Percentiles rank a stretch among this genome's conserved stretches.
Evolutionary conservation across 148 eudicot species (phyloP).

Genomic region (Dianthus caryophyllus): DNA sequence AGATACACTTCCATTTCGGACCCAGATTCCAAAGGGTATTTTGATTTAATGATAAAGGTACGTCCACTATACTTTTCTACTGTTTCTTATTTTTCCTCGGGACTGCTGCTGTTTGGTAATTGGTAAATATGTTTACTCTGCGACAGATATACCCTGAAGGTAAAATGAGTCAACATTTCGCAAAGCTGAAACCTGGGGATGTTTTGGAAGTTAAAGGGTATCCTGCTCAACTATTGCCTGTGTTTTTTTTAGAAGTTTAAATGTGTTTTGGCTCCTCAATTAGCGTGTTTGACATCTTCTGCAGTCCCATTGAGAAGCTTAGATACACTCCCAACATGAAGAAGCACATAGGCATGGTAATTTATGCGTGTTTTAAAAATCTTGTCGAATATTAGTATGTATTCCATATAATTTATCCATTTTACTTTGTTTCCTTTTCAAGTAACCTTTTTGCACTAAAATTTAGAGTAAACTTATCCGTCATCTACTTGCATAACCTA

Average conservation of each 20-base stretch:
- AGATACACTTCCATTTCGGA: constrained; percentile 97
- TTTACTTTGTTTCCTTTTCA: too few species aligned
- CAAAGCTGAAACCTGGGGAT: constrained; percentile 87
- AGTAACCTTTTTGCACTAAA: too few species aligned
- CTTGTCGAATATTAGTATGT: not conserved
- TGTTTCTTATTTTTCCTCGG: not conserved
- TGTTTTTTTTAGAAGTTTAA: not conserved
- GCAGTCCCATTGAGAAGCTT: constrained; percentile 96
- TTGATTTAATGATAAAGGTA: constrained; percentile 94
- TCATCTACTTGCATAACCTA: too few species aligned
- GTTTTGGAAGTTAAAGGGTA: constrained; percentile 97
- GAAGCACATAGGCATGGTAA: constrained; percentile 99
- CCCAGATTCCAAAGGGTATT: constrained; percentile 84
- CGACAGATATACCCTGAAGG: constrained; percentile 91
- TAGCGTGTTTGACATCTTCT: constrained; percentile 14
- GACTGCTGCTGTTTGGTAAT: constrained; percentile 1
- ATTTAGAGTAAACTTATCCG: too few species aligned
- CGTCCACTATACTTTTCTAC: constrained; percentile 7
- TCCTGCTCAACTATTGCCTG: not conserved
- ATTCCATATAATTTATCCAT: too few species aligned
- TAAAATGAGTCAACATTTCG: constrained; percentile 98
- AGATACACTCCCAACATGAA: constrained; percentile 97
- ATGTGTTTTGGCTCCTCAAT: not conserved
- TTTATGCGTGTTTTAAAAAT: constrained; percentile 2
- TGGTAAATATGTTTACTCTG: not conserved